Base-by-base conservation (phyloP, 495 filamentous ascomycete species). In the Pseudevernia furfuracea region DNA sequence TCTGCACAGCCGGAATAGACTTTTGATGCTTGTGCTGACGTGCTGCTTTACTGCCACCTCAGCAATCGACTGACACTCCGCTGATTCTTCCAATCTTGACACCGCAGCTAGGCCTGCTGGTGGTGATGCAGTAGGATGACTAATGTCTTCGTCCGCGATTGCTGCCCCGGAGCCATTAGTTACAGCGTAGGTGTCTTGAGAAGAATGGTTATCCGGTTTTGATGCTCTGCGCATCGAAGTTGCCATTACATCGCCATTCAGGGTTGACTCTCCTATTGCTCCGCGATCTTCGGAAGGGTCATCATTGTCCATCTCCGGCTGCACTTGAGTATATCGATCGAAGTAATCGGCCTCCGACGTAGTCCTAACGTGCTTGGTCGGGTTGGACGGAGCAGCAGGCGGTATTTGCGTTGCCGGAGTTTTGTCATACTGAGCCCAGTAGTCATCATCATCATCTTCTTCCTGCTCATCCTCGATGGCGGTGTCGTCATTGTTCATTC, bases 381-480 rank as follows among this genome's bases (percentile, higher is more conserved):
- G 36, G 67, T 63, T 58, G 68, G 65, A 71, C 53, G 73, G 76
- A 1, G 86, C 83, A 2, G 84, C 84, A 2, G 86, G 84, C 15
- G 86, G 86, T 39, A 73, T 77, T 62, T 89, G 86, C 0, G 77
- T 74, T 46, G 84, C 80, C 2, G 90, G 89, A 15, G 91, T 94
- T 12, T 86, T 84, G 78, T 97, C 94, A 72, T 98, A 98, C 66
- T 87, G 87, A 37, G 87, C 90, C 94, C 94, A 98, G 74, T 97
- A 98, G 68, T 86, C 89, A 66, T 92, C 92, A 64, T 96, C 92
- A 0, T 88, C 87, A 0, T 82, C 81, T 1, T 53, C 49, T 48
- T 55, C 53, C 55, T 59, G 60, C 49, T 62, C 37, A 43, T 69
- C 38, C 4, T 59, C 68, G 23, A 69, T 70, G 12, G 74, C 67